phyloP scores from a whole-genome alignment of 2,329 filamentous ascomycete species.

The Atkinsonella hypoxylon region DNA sequence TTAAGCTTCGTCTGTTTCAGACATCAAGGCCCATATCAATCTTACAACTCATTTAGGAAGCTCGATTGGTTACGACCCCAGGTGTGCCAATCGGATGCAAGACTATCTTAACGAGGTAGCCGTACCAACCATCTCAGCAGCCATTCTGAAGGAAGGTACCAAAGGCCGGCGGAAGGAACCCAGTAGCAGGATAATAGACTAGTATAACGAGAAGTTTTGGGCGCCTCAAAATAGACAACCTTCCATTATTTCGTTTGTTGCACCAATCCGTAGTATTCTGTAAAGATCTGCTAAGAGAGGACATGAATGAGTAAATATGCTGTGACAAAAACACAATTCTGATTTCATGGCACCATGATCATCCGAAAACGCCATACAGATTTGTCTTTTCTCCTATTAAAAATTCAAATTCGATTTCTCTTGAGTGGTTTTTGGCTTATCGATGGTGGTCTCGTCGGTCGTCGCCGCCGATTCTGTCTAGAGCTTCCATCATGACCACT shows the following conservation, averaged over 20 bases:
- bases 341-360: constrained; percentile 6
- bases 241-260: neutral
- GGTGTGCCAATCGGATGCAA: constrained; percentile 44
- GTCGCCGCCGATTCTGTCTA: constrained; percentile 55
- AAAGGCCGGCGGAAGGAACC: constrained; percentile 42
- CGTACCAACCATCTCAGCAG: constrained; percentile 30
- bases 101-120: constrained; percentile 38
- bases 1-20: neutral
- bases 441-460: constrained; percentile 31
- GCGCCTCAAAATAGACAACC: neutral
- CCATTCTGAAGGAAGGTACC: constrained; percentile 39
- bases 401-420: constrained; percentile 8
- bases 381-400: constrained; percentile 3
- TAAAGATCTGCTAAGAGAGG: neutral
- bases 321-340: neutral
- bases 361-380: constrained; percentile 24
- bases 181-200: constrained; percentile 34
- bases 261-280: neutral
- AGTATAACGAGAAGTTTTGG: constrained; percentile 34
- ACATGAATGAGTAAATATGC: neutral
- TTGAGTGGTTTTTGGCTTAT: constrained; percentile 10
- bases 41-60: constrained; percentile 28
- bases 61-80: constrained; percentile 36
- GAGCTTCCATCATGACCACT: constrained; percentile 90
- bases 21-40: neutral